These are phyloP conservation scores for Pichia cephalocereana DNA, from an alignment of 805 yeast species.

Conservation along the genomic window DNA sequence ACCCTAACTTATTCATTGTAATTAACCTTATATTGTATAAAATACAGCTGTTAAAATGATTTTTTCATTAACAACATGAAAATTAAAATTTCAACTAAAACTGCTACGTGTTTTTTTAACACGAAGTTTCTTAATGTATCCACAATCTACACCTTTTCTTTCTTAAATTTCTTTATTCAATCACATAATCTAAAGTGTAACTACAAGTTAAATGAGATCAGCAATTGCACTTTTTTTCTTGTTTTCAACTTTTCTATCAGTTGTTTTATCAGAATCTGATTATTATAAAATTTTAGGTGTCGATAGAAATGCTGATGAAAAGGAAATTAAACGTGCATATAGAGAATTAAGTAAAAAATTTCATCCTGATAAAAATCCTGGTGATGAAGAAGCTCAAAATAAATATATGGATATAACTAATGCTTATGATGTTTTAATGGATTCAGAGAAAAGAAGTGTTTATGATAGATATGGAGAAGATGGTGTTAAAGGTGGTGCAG, in stretches of 20 bases:
- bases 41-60: no score
- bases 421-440: constrained; percentile 81
- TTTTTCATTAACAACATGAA: no score
- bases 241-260: constrained; percentile 1
- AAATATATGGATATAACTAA: constrained; percentile 86
- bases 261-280: constrained; percentile 30
- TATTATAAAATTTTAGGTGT: constrained; percentile 60
- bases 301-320: constrained; percentile 57
- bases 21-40: no score
- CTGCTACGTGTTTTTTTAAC: no score
- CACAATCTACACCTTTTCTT: no score
- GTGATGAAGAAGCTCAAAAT: constrained; percentile 72
- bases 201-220: no score
- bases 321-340: constrained; percentile 79
- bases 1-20: no score
- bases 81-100: no score
- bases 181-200: no score
- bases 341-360: constrained; percentile 71
- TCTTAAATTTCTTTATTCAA: no score
- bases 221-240: background rate
- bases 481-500: constrained; percentile 55
- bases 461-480: constrained; percentile 77
- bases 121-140: no score
- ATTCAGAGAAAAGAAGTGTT: constrained; percentile 54
- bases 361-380: constrained; percentile 93